A percentile compares a stretch with the other conserved stretches of the same genome.
phyloP scores from a whole-genome alignment of 371 early-diverging fungal species.

The Apophysomyces elegans region DNA sequence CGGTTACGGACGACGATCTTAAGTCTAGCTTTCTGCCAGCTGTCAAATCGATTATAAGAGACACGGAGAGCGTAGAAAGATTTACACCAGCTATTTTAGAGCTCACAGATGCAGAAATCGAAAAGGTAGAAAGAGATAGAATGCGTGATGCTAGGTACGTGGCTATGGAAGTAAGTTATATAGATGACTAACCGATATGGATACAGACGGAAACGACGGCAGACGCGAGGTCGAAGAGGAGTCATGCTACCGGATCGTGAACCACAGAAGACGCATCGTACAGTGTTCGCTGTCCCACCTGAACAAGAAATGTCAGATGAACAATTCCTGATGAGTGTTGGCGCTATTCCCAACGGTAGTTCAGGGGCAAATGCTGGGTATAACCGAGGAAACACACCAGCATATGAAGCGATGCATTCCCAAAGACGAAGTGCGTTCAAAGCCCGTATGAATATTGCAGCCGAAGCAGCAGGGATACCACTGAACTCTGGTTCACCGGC shows the following conservation, averaged over 20 bases:
- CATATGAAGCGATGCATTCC: slow-evolving; percentile 33
- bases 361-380: neutral
- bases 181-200: neutral
- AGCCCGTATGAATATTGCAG: slow-evolving; percentile 53
- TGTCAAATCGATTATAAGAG: slow-evolving; percentile 54
- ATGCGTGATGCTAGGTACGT: slow-evolving; percentile 66
- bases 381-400: slow-evolving; percentile 22
- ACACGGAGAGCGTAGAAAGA: slow-evolving; percentile 52
- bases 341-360: slow-evolving; percentile 17
- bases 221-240: slow-evolving; percentile 75
- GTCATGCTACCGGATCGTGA: slow-evolving; percentile 76
- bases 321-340: slow-evolving; percentile 33
- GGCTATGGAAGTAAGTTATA: neutral
- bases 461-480: slow-evolving; percentile 48
- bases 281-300: slow-evolving; percentile 41
- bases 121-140: slow-evolving; percentile 78
- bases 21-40: slow-evolving; percentile 72
- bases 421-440: slow-evolving; percentile 48
- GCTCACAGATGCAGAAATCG: slow-evolving; percentile 75
- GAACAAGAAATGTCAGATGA: slow-evolving; percentile 51
- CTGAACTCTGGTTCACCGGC: slow-evolving; percentile 6
- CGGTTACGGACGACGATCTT: slow-evolving; percentile 79
- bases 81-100: slow-evolving; percentile 71
- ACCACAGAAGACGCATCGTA: slow-evolving; percentile 47
- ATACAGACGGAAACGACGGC: slow-evolving; percentile 78